Base-by-base conservation (phyloP, 805 yeast species). In the Kazachstania taianensis region DNA sequence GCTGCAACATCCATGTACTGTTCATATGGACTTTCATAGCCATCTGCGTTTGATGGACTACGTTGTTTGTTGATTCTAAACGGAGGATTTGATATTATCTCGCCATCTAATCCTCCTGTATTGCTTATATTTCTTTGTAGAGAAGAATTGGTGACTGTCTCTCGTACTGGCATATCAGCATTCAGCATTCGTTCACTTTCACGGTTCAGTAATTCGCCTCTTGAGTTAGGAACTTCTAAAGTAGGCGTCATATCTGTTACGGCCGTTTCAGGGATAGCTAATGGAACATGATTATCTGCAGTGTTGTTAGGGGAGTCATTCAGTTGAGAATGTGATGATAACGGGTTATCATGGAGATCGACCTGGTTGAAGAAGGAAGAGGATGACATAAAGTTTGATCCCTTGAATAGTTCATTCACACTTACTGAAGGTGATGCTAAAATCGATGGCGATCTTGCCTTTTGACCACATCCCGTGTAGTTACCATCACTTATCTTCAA, bases 381-480 rank as follows among this genome's bases (percentile, higher is more conserved):
- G 12, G 41, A 30, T 4, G 22, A 17, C 15, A 34, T n/a, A 12
- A 23, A 18, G 26, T 31, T 29, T 6, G 37, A 35, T 10, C 42
- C 48, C 15, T 44, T 54, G 28, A 58, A 53, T 25, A 59, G 47
- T 28, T 63, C 67, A 20, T 39, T 45, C 1, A 66, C 49, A 5
- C 53, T 49, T 7, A 65, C 50, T 0, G 61, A 70, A 32, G 78
- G 72, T 1, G 78, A 69, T 33, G 57, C 65, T 2, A 75, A 53
- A 1, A 82, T 81, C 16, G 83, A 82, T 2, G 65, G 64, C 14
- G 74, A 49, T 13, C 82, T 83, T 37, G 78, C 69, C 9, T 67
- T 53, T 25, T 80, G 72, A 13, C 87, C 87, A 58, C 84, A 78
- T 8, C 94, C 92, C n/a, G 73, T 73, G 50, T 79, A 81, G 8